Conservation (phyloP, 805 yeast genomes). For the Saccharomycopsis capsularis region DNA sequence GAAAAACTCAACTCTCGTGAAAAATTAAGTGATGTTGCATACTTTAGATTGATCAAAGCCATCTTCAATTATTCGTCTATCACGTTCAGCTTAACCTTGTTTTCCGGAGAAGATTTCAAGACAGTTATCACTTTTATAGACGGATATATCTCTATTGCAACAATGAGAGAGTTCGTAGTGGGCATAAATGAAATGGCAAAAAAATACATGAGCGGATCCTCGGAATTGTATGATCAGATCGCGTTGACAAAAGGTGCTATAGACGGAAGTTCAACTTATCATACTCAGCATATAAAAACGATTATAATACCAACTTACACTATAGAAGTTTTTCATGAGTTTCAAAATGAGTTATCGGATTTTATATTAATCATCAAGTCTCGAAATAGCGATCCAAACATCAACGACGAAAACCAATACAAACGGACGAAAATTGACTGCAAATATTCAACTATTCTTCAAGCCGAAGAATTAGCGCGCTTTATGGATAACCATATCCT, state of each 20-base stretch:
- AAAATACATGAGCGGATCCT: neutral
- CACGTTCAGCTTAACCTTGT: neutral
- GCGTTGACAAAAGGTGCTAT: neutral
- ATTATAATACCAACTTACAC: constrained; percentile 7
- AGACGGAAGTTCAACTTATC: neutral
- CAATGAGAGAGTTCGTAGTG: neutral
- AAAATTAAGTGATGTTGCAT: neutral
- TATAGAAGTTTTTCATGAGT: constrained; percentile 2
- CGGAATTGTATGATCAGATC: neutral
- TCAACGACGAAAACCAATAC: neutral
- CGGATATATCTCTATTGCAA: neutral
- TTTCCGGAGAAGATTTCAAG: neutral
- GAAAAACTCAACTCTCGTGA: neutral
- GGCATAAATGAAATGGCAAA: neutral
- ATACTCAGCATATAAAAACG: neutral
- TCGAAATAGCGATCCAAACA: neutral
- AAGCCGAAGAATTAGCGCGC: neutral
- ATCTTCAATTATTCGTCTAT: neutral
- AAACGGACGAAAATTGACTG: too few relatives aligned
- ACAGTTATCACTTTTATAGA: neutral
- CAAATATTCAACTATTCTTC: neutral
- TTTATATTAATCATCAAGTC: neutral
- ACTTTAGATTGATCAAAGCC: neutral
- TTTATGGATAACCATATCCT: neutral
- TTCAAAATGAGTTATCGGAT: neutral